Evolutionary conservation across 192 early-diverging fungal genomes (phyloP).

Genomic region (Umbelopsis isabellina): DNA sequence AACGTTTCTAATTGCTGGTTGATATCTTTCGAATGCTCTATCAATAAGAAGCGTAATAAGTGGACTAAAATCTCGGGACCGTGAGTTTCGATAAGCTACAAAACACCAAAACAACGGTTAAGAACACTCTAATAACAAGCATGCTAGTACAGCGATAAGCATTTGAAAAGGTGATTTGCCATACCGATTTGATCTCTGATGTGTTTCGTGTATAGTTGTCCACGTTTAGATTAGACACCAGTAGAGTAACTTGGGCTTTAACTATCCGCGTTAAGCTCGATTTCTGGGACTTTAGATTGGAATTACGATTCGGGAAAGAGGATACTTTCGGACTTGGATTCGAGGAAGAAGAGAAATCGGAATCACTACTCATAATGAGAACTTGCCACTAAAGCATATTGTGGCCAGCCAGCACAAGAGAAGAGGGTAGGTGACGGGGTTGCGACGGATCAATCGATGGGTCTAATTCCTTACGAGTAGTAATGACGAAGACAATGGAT

Average conservation of each 20-base stretch:
- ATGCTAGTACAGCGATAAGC: background rate
- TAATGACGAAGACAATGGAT: slow-evolving; percentile 4
- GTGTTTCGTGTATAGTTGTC: slow-evolving; percentile 55
- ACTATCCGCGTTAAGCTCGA: slow-evolving; percentile 56
- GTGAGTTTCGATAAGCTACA: slow-evolving; percentile 54
- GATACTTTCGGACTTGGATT: slow-evolving; percentile 44
- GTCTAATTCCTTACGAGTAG: slow-evolving; percentile 4
- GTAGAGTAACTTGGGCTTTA: slow-evolving; percentile 59
- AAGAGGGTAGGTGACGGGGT: background rate
- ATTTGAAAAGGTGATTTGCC: slow-evolving; percentile 9
- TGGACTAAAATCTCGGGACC: slow-evolving; percentile 54
- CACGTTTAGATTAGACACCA: slow-evolving; percentile 54
- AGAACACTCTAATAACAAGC: background rate
- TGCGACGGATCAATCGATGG: slow-evolving; percentile 4
- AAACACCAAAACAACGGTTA: background rate
- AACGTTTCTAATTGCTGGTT: slow-evolving; percentile 5
- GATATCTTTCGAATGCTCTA: slow-evolving; percentile 16
- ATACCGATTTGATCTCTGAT: slow-evolving; percentile 55
- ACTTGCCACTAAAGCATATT: slow-evolving; percentile 32
- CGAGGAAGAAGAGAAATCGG: slow-evolving; percentile 42
- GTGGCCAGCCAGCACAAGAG: slow-evolving; percentile 14
- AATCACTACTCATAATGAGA: slow-evolving; percentile 61
- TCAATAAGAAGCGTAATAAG: slow-evolving; percentile 42
- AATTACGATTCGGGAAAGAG: slow-evolving; percentile 45
- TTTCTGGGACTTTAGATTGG: slow-evolving; percentile 47